Evolutionary conservation across 306 rosid genomes (phyloP).

Genomic region (Glycyrrhiza uralensis): DNA sequence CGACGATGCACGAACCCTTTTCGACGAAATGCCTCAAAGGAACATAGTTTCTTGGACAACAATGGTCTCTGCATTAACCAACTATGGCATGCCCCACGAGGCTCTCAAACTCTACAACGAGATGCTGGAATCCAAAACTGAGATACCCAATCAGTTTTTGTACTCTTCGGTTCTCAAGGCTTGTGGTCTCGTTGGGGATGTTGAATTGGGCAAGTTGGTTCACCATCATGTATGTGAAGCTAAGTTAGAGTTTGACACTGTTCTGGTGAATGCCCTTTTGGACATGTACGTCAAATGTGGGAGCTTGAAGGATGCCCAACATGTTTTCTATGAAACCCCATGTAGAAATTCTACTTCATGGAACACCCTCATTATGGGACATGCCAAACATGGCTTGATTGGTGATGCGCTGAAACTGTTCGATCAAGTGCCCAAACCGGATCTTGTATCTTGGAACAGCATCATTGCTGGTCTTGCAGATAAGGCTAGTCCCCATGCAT

Average conservation of each 20-base stretch:
- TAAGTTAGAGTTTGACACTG: slow-evolving; percentile 54
- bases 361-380: slow-evolving; percentile 66
- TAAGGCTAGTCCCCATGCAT: slow-evolving; percentile 37
- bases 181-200: slow-evolving; percentile 52
- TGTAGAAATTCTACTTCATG: slow-evolving; percentile 52
- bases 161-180: slow-evolving; percentile 85
- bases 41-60: slow-evolving; percentile 73
- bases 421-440: slow-evolving; percentile 56
- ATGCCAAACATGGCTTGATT: slow-evolving; percentile 53
- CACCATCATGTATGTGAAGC: slow-evolving; percentile 39
- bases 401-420: slow-evolving; percentile 61
- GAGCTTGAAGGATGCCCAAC: slow-evolving; percentile 55
- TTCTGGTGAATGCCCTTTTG: slow-evolving; percentile 82
- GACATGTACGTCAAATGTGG: slow-evolving; percentile 90
- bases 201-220: slow-evolving; percentile 56
- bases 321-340: slow-evolving; percentile 46
- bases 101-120: slow-evolving; percentile 45
- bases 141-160: slow-evolving; percentile 60
- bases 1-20: slow-evolving; percentile 51
- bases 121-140: slow-evolving; percentile 46
- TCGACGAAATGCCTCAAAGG: slow-evolving; percentile 68
- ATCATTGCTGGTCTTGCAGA: slow-evolving; percentile 67
- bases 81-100: slow-evolving; percentile 54
- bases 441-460: slow-evolving; percentile 76
- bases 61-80: slow-evolving; percentile 64